These are phyloP conservation scores for Fusarium chaquense DNA, from an alignment of 2,329 filamentous ascomycete genomes.

Conservation along the genomic window DNA sequence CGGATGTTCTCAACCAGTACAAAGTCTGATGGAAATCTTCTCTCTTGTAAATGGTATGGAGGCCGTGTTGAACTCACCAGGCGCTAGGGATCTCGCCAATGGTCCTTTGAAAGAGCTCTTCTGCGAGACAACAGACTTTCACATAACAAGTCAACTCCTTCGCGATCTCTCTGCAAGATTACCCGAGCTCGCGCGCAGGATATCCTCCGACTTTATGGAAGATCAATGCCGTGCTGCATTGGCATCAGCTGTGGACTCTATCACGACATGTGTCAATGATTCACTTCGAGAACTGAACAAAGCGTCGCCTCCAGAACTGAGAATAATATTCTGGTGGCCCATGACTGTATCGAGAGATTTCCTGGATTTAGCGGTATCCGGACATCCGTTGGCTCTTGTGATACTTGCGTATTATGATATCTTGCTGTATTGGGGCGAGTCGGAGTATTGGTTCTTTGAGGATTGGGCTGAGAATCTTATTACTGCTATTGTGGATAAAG, in stretches of 20 bases:
- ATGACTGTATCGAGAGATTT: conserved; percentile 29
- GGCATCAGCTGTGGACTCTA: neutral
- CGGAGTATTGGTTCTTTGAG: conserved; percentile 37
- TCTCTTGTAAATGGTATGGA: conserved; percentile 32
- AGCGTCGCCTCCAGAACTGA: conserved; percentile 21
- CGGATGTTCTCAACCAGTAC: conserved; percentile 6
- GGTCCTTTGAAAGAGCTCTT: conserved; percentile 28
- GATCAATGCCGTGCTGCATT: neutral
- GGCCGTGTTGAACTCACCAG: conserved; percentile 16
- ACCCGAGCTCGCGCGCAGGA: conserved; percentile 16
- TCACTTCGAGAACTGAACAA: neutral
- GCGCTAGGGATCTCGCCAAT: neutral
- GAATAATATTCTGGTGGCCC: conserved; percentile 30
- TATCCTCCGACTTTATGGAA: conserved; percentile 14
- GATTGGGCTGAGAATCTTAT: conserved; percentile 24
- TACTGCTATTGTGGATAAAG: conserved; percentile 31
- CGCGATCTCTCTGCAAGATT: neutral
- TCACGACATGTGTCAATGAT: neutral
- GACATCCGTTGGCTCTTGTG: conserved; percentile 21
- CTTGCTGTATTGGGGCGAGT: conserved; percentile 26
- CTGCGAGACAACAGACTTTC: fast-evolving
- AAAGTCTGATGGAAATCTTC: conserved; percentile 31
- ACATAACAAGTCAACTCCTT: neutral
- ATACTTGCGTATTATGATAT: conserved; percentile 33
- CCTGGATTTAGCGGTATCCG: conserved; percentile 14